Base-by-base conservation (phyloP, 2,329 filamentous ascomycete genomes). In the Colletotrichum lini region DNA sequence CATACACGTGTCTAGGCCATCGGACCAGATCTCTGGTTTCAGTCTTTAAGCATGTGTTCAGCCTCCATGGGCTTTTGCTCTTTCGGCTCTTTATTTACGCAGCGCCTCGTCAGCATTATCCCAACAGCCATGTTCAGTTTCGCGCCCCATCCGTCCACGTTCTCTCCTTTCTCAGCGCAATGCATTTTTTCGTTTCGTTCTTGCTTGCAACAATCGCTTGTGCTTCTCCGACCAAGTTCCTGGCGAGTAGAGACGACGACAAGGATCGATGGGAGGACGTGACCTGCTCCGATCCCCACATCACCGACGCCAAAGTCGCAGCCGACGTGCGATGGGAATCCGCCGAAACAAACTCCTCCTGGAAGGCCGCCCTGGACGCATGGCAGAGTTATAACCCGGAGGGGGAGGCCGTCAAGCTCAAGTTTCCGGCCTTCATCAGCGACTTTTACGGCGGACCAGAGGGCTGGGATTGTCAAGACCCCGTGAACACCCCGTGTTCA, bases 371-470 rank as follows among this genome's bases (percentile, higher is more conserved):
- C 18, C 12, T 69, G 2, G 35, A 23, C 4, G 61, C 66, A 10
- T 69, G 66, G 66, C n/a, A 58, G 10, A 21, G 21, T 15, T 69
- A 58, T 1, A 47, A 7, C 9, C 66, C 66, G 1, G 61, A n/a
- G 10, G 45, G 35, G 15, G 62, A 35, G 1, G 49, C 9, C 2
- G 35, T 58, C 7, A 47, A 53, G 5, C 66, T 69, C 9, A 65
- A 53, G 1, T 69, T 69, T 1, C 53, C 66, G 0, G 66, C 66
- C 6, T 65, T 69, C 1, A 47, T 65, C n/a, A 69, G 60, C 52
- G 61, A 69, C 16, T 69, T 52, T 15, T 69, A 69, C 38, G 61
- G 66, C 38, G 60, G 66, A 4, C 66, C 66, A 1, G 66, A 69
- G 23, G 66, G 66, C 7, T 65, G 60, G 66, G 13, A 65, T 4